Evolutionary conservation across 805 yeast genomes (phyloP), one percentile per base, ranked within the genome.

Genomic region (Candida verbasci): DNA sequence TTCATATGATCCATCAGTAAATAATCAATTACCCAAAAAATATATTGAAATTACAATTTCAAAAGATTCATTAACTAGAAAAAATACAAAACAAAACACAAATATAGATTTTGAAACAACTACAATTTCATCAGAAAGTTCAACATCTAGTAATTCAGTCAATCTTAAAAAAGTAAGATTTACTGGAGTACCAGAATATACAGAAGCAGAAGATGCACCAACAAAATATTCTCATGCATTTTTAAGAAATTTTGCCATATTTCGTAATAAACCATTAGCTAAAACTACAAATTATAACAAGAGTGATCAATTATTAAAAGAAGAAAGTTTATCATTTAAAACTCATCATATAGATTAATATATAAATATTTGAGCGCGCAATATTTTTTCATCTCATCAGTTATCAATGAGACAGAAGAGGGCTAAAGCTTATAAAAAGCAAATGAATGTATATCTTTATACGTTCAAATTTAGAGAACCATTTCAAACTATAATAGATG

Each of bases 381-480:
- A 25, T 11, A 21, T 4, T 9, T 9, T 14, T 30, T 33, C 37
- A 33, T 24, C 37, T 24, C 30, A 20, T 21, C 23, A 14, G 6
- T 11, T 11, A 29, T 14, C 34, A 28, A 91, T 91, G 98, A 87
- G 95, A 72, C 96, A 91, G 65, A 91, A 89, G 62, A 75, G 98
- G 62, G 95, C 97, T 36, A 91, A 91, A 60, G 72, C 93, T 1
- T 93, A 93, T 62, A 80, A 91, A 58, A 91, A 91, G 69, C 96
- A 86, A 58, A 83, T 93, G 85, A 77, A 82, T 47, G 82, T 86
- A 38, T 83, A 87, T 50, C 74, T 76, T 47, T 85, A 87, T 56
- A 74, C 95, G 6, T 93, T 91, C 74, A 85, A 85, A 50, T 93
- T 93, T 70, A 77, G 96, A 56, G 88, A 84, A 45, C 98, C 98